phyloP scores from a whole-genome alignment of 129 eudicot species.

The Helichrysum umbraculigerum region DNA sequence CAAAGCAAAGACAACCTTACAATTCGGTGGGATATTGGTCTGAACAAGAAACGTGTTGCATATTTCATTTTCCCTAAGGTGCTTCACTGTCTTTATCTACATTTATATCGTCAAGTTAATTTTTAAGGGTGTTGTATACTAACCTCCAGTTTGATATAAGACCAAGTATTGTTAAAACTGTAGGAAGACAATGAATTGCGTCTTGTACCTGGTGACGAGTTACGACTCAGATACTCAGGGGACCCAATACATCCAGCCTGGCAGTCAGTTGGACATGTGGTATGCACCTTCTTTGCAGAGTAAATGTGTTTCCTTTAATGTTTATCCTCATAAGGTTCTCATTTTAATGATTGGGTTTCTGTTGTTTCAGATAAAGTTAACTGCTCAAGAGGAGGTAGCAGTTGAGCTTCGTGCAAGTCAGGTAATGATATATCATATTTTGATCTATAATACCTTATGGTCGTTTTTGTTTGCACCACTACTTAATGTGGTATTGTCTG shows the following conservation, averaged over 20 bases:
- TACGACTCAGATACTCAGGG: slow-evolving; percentile 83
- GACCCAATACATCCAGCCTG: slow-evolving; percentile 91
- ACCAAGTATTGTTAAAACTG: background rate
- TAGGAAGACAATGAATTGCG: slow-evolving; percentile 89
- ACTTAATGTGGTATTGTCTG: slow-evolving; percentile 12
- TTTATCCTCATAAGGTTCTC: background rate
- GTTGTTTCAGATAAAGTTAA: slow-evolving; percentile 67
- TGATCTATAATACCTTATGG: background rate
- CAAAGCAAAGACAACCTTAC: slow-evolving; percentile 95
- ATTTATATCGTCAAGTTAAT: background rate
- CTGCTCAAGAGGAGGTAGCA: slow-evolving; percentile 98
- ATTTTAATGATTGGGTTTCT: background rate
- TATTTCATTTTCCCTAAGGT: slow-evolving; percentile 97
- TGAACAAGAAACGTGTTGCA: slow-evolving; percentile 97
- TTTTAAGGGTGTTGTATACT: background rate
- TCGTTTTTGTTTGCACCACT: slow-evolving; percentile 1
- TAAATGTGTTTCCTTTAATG: background rate
- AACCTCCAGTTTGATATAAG: background rate
- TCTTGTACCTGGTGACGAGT: slow-evolving; percentile 3
- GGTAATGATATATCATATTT: slow-evolving; percentile 37
- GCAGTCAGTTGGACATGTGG: slow-evolving; percentile 99
- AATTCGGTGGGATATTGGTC: slow-evolving; percentile 94
- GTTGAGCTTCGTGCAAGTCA: slow-evolving; percentile 95
- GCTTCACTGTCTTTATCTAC: background rate
- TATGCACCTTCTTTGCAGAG: slow-evolving; percentile 25